A percentile compares a stretch with the other conserved stretches of the same genome.
phyloP scores from a whole-genome alignment of 2,329 filamentous ascomycete genomes.

The Tolypocladium inflatum region DNA sequence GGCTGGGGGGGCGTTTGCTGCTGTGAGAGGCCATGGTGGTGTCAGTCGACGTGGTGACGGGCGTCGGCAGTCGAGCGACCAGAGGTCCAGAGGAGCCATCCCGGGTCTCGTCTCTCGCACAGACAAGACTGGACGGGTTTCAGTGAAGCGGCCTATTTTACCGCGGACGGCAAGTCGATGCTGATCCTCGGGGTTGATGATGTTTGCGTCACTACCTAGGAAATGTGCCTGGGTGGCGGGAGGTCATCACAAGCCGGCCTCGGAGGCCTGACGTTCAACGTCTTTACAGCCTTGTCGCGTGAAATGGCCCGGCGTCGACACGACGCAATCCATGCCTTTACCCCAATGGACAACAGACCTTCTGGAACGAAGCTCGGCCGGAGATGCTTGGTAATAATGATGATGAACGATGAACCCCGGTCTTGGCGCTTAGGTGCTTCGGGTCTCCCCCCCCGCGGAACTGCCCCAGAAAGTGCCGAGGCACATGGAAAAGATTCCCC shows the following conservation, averaged over 20 bases:
- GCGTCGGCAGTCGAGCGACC: background rate
- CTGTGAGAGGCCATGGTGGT: background rate
- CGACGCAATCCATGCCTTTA: no score
- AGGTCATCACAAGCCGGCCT: no score
- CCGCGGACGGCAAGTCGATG: background rate
- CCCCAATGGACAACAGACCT: no score
- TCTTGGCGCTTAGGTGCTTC: no score
- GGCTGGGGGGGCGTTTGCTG: constrained; percentile 20
- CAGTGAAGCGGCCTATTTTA: background rate
- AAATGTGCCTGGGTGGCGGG: no score
- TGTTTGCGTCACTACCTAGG: no score
- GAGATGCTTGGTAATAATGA: no score
- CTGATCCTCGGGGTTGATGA: background rate
- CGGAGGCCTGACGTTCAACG: no score
- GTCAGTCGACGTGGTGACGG: background rate
- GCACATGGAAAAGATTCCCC: background rate
- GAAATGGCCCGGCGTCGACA: background rate
- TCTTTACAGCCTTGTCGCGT: background rate
- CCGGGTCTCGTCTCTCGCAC: background rate
- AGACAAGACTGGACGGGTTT: background rate
- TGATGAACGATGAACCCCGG: no score
- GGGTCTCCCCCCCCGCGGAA: no score
- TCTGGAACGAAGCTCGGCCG: no score
- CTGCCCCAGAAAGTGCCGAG: constrained; percentile 2
- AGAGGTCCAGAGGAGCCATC: background rate